phyloP scores from a whole-genome alignment of 2,329 filamentous ascomycete species.

The Tolypocladium nubicola region DNA sequence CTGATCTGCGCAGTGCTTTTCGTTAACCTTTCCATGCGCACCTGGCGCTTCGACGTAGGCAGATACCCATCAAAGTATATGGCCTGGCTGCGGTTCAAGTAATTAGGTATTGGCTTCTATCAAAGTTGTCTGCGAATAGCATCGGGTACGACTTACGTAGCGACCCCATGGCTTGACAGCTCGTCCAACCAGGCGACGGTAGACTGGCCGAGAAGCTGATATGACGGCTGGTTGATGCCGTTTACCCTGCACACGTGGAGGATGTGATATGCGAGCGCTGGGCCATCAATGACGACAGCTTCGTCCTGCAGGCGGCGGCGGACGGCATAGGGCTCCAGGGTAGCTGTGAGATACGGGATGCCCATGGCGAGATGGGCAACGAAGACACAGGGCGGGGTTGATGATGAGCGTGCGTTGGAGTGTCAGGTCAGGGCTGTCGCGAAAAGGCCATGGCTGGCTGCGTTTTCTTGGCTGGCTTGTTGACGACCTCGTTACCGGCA shows the following conservation, averaged over 20 bases:
- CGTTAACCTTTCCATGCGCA: conserved; percentile 51
- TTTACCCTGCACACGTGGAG: conserved; percentile 44
- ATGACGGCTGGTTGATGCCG: conserved; percentile 47
- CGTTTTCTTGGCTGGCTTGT: not conserved
- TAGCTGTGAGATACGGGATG: conserved; percentile 43
- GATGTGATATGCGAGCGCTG: conserved; percentile 65
- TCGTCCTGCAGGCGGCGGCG: conserved; percentile 28
- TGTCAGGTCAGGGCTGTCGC: not conserved
- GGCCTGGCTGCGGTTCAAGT: conserved; percentile 26
- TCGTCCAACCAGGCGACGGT: conserved; percentile 53
- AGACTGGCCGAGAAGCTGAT: conserved; percentile 49
- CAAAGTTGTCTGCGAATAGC: not conserved
- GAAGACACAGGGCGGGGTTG: not conserved
- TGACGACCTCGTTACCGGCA: not conserved
- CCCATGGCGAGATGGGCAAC: conserved; percentile 36
- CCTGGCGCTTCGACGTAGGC: conserved; percentile 52
- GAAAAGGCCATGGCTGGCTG: too few relatives aligned
- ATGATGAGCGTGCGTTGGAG: not conserved
- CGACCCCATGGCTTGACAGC: conserved; percentile 42
- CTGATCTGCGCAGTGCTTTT: conserved; percentile 45
- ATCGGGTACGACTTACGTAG: conserved; percentile 40
- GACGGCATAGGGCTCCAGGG: conserved; percentile 41
- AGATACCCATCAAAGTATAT: conserved; percentile 85
- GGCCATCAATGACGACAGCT: conserved; percentile 59
- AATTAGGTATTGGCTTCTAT: not conserved